Evolutionary conservation across 2,329 filamentous ascomycete genomes (phyloP).

Genomic region (Penicillium sp.): DNA sequence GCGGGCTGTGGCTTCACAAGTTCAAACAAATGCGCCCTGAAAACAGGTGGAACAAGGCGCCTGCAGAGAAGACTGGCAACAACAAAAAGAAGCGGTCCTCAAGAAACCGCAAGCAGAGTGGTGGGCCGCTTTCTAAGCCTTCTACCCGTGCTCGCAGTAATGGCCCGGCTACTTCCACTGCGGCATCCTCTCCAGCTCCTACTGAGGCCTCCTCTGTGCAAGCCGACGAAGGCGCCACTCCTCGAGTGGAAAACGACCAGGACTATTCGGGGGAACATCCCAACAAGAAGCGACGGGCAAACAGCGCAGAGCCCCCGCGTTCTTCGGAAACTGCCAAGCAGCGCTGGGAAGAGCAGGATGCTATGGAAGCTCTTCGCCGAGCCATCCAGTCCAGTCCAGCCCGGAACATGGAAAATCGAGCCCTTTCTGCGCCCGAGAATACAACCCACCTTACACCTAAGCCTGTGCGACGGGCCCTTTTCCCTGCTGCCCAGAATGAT

Average conservation of each 20-base stretch:
- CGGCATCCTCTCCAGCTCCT: constrained; percentile 38
- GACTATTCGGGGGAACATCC: constrained; percentile 34
- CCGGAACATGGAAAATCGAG: constrained; percentile 46
- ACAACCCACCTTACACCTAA: constrained; percentile 52
- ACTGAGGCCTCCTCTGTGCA: constrained; percentile 38
- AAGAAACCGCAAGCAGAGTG: constrained; percentile 30
- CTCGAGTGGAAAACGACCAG: constrained; percentile 30
- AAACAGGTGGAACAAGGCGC: constrained; percentile 69
- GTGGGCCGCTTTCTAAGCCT: constrained; percentile 32
- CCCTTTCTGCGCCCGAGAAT: constrained; percentile 40
- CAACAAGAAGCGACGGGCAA: constrained; percentile 44
- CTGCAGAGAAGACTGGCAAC: constrained; percentile 29
- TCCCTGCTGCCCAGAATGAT: constrained; percentile 38
- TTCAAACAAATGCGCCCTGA: constrained; percentile 77
- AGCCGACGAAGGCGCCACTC: constrained; percentile 34
- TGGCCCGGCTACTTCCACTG: constrained; percentile 25
- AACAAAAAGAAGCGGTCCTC: constrained; percentile 40
- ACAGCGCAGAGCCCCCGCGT: constrained; percentile 45
- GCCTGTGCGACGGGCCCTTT: constrained; percentile 46
- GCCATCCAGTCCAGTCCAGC: constrained; percentile 61
- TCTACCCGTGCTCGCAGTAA: constrained; percentile 33
- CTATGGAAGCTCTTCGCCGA: constrained; percentile 47
- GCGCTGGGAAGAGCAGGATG: constrained; percentile 38
- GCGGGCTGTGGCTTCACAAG: constrained; percentile 91
- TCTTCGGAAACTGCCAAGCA: constrained; percentile 31